phyloP scores from a whole-genome alignment of 2,329 filamentous ascomycete genomes.

The Fusarium poae region DNA sequence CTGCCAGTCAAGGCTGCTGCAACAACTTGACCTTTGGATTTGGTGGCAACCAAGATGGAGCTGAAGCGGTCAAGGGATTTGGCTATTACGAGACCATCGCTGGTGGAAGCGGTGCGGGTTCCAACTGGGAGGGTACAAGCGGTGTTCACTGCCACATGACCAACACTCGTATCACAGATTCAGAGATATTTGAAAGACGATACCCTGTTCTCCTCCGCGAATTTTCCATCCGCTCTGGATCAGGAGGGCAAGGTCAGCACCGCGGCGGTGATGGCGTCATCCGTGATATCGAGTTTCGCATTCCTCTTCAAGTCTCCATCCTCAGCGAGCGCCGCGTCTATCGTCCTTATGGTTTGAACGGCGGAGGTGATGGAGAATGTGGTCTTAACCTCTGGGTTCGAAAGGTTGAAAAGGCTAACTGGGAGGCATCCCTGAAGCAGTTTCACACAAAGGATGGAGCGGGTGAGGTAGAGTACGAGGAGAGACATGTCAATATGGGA shows the following conservation, averaged over 20 bases:
- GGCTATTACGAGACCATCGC: conserved; percentile 72
- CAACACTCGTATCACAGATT: conserved; percentile 79
- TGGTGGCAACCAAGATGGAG: conserved; percentile 59
- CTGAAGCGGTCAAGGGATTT: conserved; percentile 57
- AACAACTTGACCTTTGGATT: conserved; percentile 90
- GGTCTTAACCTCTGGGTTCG: conserved; percentile 91
- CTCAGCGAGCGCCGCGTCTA: conserved; percentile 83
- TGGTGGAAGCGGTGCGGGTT: conserved; percentile 77
- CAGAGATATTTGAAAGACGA: conserved; percentile 60
- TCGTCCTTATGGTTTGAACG: conserved; percentile 77
- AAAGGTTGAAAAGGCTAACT: conserved; percentile 71
- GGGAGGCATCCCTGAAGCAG: conserved; percentile 59
- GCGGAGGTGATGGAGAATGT: conserved; percentile 81
- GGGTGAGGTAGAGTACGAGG: conserved; percentile 63
- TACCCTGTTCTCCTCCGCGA: conserved; percentile 81
- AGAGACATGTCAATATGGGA: conserved; percentile 77
- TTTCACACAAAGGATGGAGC: conserved; percentile 54
- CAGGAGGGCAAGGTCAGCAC: conserved; percentile 75
- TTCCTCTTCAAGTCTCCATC: conserved; percentile 82
- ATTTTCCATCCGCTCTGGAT: conserved; percentile 74
- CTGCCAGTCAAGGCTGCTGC: conserved; percentile 82
- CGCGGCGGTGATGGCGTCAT: conserved; percentile 80
- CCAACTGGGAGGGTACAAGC: conserved; percentile 60
- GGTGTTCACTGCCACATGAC: conserved; percentile 72
- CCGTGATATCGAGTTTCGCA: conserved; percentile 83